A percentile compares a stretch with the other conserved stretches of the same genome.
phyloP scores from a whole-genome alignment of 2,329 filamentous ascomycete species.

The Colletotrichum musicola region DNA sequence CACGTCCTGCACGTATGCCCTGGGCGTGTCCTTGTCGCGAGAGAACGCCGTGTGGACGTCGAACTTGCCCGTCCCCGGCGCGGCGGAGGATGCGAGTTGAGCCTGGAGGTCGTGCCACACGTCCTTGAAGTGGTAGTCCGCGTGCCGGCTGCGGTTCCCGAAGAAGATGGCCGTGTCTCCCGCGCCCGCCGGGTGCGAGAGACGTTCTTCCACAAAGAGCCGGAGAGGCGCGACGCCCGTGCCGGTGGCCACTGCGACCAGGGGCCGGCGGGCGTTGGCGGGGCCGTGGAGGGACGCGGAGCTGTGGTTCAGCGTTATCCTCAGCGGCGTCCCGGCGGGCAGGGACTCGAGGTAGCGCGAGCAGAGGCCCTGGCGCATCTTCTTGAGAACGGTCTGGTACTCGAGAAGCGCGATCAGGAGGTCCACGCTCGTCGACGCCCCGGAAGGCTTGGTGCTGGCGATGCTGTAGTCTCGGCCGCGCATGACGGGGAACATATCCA shows the following conservation, averaged over 20 bases:
- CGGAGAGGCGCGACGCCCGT: constrained; percentile 90
- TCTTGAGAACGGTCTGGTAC: constrained; percentile 88
- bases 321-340: constrained; percentile 67
- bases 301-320: constrained; percentile 68
- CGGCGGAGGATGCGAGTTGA: too few species aligned
- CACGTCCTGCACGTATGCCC: constrained; percentile 69
- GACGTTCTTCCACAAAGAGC: constrained; percentile 82
- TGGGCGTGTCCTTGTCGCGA: constrained; percentile 56
- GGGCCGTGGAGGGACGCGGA: constrained; percentile 56
- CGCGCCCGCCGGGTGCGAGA: constrained; percentile 42
- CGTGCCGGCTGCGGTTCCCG: constrained; percentile 79
- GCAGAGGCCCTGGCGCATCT: constrained; percentile 87
- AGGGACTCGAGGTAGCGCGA: constrained; percentile 85
- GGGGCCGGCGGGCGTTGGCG: constrained; percentile 60
- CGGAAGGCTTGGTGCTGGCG: constrained; percentile 73
- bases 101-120: constrained; percentile 72
- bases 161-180: constrained; percentile 76
- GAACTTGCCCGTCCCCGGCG: background rate
- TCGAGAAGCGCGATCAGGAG: constrained; percentile 90
- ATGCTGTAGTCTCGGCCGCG: constrained; percentile 96
- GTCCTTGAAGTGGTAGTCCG: constrained; percentile 84
- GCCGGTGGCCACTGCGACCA: constrained; percentile 85
- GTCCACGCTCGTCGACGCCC: constrained; percentile 65
- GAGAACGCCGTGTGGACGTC: constrained; percentile 61
- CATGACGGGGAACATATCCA: constrained; percentile 82